phyloP scores from a whole-genome alignment of 495 filamentous ascomycete species.

The Mycothermus thermophilus region DNA sequence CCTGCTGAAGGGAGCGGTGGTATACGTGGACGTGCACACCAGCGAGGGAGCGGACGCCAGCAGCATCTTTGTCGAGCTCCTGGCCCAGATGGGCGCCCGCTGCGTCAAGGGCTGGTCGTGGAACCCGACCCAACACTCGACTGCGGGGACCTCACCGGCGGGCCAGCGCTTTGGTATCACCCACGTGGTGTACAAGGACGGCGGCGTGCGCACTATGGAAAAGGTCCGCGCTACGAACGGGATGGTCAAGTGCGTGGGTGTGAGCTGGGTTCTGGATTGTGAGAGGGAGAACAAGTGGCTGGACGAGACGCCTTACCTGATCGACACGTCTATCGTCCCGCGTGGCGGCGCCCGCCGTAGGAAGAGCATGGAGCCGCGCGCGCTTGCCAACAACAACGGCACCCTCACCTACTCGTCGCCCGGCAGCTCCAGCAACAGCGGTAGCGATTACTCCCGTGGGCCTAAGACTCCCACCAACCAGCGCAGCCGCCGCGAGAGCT shows the following conservation, averaged over 20 bases:
- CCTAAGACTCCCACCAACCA: conserved; percentile 1
- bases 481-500: conserved; percentile 34
- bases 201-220: conserved; percentile 70
- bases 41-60: conserved; percentile 79
- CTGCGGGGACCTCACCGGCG: conserved; percentile 21
- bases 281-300: conserved; percentile 68
- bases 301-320: conserved; percentile 52
- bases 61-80: conserved; percentile 65
- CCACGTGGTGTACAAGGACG: conserved; percentile 92
- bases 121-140: conserved; percentile 42
- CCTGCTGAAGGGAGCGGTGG: conserved; percentile 56
- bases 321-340: conserved; percentile 58
- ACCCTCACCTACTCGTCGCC: conserved; percentile 37
- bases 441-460: conserved; percentile 30
- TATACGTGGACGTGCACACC: conserved; percentile 90
- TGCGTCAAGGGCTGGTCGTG: conserved; percentile 76
- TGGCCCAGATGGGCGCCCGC: conserved; percentile 73
- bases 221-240: conserved; percentile 67
- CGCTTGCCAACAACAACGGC: conserved; percentile 59
- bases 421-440: conserved; percentile 22
- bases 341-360: conserved; percentile 64
- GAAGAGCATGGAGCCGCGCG: conserved; percentile 84
- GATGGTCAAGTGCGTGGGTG: conserved; percentile 69
- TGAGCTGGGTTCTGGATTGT: conserved; percentile 80
- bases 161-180: conserved; percentile 65